Evolutionary conservation across 1,284 basidiomycete species (phyloP), one percentile per base, ranked within the genome.

Genomic region (Puccinia sorghi): DNA sequence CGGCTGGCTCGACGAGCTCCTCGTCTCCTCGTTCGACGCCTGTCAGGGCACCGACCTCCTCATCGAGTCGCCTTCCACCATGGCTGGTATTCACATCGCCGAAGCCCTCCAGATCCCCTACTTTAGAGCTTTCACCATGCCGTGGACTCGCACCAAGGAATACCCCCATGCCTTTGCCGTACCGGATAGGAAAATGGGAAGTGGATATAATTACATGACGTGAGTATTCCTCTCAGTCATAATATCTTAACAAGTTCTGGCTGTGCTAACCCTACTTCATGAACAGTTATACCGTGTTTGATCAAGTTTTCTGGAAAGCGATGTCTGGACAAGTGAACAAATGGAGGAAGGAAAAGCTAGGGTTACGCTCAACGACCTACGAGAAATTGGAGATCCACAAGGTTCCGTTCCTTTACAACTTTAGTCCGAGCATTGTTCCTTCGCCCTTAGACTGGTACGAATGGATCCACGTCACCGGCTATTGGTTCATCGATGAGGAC

Each of bases 101-200:
- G 96, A 99, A 84, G 94, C 93, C 0, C 87, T 99, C 20, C 88
- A 87, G 43, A 93, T 98, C 73, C 96, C 96, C 2, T 99, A 96
- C 85, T 98, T 92, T 86, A 88, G 93, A 82, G 92, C 93, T 2
- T 94, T 94, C 84, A 94, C 91, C 25, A 92, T 92, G 91, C 90
- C 90, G 11, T 88, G 88, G 88, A 87, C 87, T 1, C 82, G 90
- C 78, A 93, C 85, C 25, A 90, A 94, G 82, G 94, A 93, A 5
- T 99, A 98, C 84, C 96, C 96, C 25, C 96, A 99, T 84, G 94
- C 96, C 3, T 99, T 99, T 83, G 94, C 94, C 22, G 96, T 98
- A 2, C 96, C 97, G 0, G 94, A 95, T 79, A 89, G 89, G 83
- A 91, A 94, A 89, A 93, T 94, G 90, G 96, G 96, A 32, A 95